These are phyloP conservation scores for Colletotrichum simmondsii DNA, from an alignment of 2,329 filamentous ascomycete genomes.

Conservation along the genomic window DNA sequence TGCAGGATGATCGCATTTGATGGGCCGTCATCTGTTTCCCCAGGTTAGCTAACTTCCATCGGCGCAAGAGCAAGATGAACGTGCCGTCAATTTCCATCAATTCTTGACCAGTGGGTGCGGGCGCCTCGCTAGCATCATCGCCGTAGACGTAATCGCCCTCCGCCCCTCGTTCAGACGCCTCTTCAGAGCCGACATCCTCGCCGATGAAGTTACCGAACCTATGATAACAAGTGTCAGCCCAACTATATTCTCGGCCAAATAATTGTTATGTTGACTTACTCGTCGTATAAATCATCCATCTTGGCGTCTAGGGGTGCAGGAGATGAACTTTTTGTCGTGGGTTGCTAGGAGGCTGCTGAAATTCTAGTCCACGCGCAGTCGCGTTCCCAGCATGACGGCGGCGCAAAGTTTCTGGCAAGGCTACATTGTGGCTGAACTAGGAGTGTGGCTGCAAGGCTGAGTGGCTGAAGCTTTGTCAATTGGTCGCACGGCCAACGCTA, in stretches of 20 bases:
- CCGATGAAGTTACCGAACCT: constrained; percentile 99
- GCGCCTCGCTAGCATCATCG: constrained; percentile 75
- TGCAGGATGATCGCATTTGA: constrained; percentile 98
- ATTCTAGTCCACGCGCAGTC: constrained; percentile 16
- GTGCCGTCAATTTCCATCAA: constrained; percentile 92
- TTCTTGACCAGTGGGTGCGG: constrained; percentile 77
- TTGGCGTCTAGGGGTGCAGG: constrained; percentile 37
- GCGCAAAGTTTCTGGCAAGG: constrained; percentile 37
- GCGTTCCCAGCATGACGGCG: constrained; percentile 30
- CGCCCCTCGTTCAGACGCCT: constrained; percentile 82
- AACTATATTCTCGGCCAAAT: too few relatives aligned
- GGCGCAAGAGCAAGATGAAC: constrained; percentile 32
- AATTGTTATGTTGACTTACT: constrained; percentile 62
- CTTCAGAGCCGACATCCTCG: constrained; percentile 86
- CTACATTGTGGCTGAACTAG: constrained; percentile 13
- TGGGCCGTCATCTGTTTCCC: constrained; percentile 69
- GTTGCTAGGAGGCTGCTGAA: constrained; percentile 10
- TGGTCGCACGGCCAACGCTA: not conserved
- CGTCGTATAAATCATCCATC: constrained; percentile 98
- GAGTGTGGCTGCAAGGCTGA: constrained; percentile 34
- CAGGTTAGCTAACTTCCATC: not conserved
- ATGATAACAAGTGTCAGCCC: not conserved
- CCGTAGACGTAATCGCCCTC: constrained; percentile 86
- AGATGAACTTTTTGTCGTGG: not conserved
- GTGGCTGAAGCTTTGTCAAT: constrained; percentile 3